A percentile compares a stretch with the other conserved stretches of the same genome.
Evolutionary conservation across 2,329 filamentous ascomycete genomes (phyloP).

Genomic region (Xylariaceae sp.): DNA sequence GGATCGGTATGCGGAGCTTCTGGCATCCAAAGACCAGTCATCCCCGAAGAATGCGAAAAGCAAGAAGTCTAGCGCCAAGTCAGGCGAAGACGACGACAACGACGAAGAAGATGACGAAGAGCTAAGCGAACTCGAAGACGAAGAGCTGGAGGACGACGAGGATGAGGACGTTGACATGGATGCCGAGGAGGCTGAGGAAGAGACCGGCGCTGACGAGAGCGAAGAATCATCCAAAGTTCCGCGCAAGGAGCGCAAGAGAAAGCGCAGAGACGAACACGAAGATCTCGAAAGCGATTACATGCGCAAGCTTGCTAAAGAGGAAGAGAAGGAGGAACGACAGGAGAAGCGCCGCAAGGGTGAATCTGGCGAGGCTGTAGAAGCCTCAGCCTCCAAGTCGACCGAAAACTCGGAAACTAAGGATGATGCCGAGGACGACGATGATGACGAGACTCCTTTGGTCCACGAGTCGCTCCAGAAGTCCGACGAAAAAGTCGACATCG

Average conservation of each 20-base stretch:
- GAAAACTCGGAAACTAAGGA: slow-evolving; percentile 6
- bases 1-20: slow-evolving; percentile 40
- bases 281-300: slow-evolving; percentile 68
- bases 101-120: slow-evolving; percentile 41
- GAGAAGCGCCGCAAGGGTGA: slow-evolving; percentile 50
- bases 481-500: slow-evolving; percentile 41
- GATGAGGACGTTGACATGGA: slow-evolving; percentile 38
- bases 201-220: slow-evolving; percentile 41
- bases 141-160: slow-evolving; percentile 37
- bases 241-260: slow-evolving; percentile 57
- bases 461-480: slow-evolving; percentile 57
- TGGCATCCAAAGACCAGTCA: slow-evolving; percentile 33
- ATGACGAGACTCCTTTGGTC: slow-evolving; percentile 40
- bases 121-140: slow-evolving; percentile 36
- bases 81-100: slow-evolving; percentile 19
- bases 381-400: slow-evolving; percentile 2
- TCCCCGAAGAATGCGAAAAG: slow-evolving; percentile 21
- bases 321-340: slow-evolving; percentile 48
- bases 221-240: slow-evolving; percentile 37
- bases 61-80: not conserved
- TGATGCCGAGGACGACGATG: slow-evolving; percentile 27
- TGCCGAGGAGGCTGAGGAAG: slow-evolving; percentile 32
- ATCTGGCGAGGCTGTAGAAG: slow-evolving; percentile 29
- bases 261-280: slow-evolving; percentile 62
- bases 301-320: slow-evolving; percentile 56